A percentile compares a stretch with the other conserved stretches of the same genome.
Evolutionary conservation across 2,329 filamentous ascomycete species (phyloP).

Genomic region (Epichloe brachyelytri): DNA sequence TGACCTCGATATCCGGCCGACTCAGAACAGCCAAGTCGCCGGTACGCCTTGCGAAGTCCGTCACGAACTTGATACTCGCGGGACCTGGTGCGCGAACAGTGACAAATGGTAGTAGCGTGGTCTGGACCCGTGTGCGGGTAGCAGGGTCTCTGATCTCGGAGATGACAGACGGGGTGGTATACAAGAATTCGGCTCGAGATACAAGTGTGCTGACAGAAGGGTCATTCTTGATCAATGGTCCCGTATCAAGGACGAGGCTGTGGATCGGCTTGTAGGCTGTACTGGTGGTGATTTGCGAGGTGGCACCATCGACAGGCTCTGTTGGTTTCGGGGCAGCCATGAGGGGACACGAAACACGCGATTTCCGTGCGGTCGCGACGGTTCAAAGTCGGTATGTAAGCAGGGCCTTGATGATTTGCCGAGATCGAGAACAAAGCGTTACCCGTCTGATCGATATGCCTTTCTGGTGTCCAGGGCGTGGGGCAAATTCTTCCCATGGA

Average conservation of each 20-base stretch:
- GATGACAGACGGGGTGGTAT: constrained; percentile 77
- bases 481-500: not conserved
- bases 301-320: constrained; percentile 3
- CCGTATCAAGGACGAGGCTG: constrained; percentile 78
- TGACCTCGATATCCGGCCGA: constrained; percentile 73
- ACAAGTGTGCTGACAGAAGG: constrained; percentile 74
- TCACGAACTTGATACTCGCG: constrained; percentile 66
- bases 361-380: not conserved
- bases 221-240: constrained; percentile 87
- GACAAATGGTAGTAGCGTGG: constrained; percentile 73
- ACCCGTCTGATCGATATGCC: no score
- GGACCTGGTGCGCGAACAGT: constrained; percentile 61
- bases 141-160: constrained; percentile 78
- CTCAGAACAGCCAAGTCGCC: constrained; percentile 84
- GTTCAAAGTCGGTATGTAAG: not conserved
- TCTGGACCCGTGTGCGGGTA: constrained; percentile 70
- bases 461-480: not conserved
- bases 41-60: constrained; percentile 76
- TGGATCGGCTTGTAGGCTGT: constrained; percentile 52
- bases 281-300: constrained; percentile 6
- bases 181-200: constrained; percentile 59
- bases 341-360: not conserved
- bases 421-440: no score
- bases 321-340: constrained; percentile 4
- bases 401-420: not conserved